Base-by-base conservation (phyloP, 495 filamentous ascomycete genomes). In the Podospora australis region DNA sequence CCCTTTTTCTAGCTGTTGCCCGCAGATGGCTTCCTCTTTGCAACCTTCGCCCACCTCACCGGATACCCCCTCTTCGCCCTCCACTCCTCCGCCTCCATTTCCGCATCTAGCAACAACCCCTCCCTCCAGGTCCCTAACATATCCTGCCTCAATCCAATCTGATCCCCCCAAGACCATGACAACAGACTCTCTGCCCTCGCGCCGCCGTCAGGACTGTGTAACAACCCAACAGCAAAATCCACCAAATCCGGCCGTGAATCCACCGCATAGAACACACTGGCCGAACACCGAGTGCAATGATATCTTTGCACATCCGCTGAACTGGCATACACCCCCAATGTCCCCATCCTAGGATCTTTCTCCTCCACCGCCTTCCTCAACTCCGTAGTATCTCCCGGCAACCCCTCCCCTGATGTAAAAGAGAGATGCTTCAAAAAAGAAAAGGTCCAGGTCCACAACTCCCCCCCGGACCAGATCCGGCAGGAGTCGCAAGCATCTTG, bases 401-500 rank as follows among this genome's bases (percentile, higher is more conserved):
- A 52, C 48, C 49, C 22, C 28, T 50, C 22, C 13, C 19, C 44
- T 11, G 17, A 19, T 1, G 55, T 39, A 29, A 62, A 64, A 0
- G 42, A 24, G 20, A 68, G 48, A 39, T 67, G 52, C 19, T 40
- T 29, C 10, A 70, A 30, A 30, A 46, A 26, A 0, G 51, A 45
- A 41, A 63, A 69, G 0, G 63, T 63, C 77, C 77, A 82, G 28
- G 63, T 54, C 21, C 68, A 62, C 8, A 79, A 45, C 48, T 79
- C 70, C 1, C 56, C 56, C 1, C 77, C 77, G 5, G 48, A 64
- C 1, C 59, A 58, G 11, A 75, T 53, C 0, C 75, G 73, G 49
- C 78, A 81, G 28, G 74, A 73, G 43, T 72, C 68, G 51, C 78
- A 81, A 13, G 66, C 53, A 49, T 78, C 76, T 34, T 73, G 51